Conservation (phyloP, 2,329 filamentous ascomycete species). For the Coniochaeta hoffmannii region DNA sequence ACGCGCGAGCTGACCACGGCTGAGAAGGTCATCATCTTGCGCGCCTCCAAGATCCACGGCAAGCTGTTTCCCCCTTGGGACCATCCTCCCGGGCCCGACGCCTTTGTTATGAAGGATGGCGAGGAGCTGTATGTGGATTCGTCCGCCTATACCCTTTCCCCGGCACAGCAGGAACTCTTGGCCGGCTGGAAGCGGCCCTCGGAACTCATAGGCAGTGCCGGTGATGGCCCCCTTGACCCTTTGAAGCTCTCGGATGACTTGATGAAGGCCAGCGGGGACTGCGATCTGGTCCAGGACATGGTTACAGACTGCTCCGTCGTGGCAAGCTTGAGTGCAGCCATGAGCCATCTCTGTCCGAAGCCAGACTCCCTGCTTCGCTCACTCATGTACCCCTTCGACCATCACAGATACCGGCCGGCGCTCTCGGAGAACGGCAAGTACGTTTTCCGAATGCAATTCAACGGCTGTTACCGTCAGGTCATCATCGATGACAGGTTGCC, state of each 20-base stretch:
- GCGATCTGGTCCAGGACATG: constrained; percentile 90
- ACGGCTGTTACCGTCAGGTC: constrained; percentile 83
- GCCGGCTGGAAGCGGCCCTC: constrained; percentile 72
- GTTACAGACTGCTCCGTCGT: constrained; percentile 97
- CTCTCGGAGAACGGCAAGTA: constrained; percentile 82
- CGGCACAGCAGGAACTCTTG: constrained; percentile 68
- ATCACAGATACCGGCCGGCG: constrained; percentile 44
- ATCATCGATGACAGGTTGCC: constrained; percentile 85
- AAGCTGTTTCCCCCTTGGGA: constrained; percentile 82
- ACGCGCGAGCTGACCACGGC: constrained; percentile 55
- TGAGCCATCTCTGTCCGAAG: constrained; percentile 61
- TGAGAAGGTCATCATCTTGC: constrained; percentile 70
- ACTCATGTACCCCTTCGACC: constrained; percentile 70
- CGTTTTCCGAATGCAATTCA: constrained; percentile 87
- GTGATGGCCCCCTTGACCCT: neutral
- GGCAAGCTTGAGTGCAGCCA: constrained; percentile 81
- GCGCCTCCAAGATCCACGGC: constrained; percentile 73
- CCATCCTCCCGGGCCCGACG: constrained; percentile 46
- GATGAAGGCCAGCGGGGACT: constrained; percentile 38
- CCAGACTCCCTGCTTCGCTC: constrained; percentile 62
- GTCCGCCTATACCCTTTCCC: constrained; percentile 63
- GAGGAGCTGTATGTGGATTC: constrained; percentile 49
- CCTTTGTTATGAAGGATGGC: constrained; percentile 48
- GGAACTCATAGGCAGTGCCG: constrained; percentile 54
- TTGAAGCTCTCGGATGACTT: constrained; percentile 10